phyloP scores from a whole-genome alignment of 768 basidiomycete species.

The Tubosaeta sp. region DNA sequence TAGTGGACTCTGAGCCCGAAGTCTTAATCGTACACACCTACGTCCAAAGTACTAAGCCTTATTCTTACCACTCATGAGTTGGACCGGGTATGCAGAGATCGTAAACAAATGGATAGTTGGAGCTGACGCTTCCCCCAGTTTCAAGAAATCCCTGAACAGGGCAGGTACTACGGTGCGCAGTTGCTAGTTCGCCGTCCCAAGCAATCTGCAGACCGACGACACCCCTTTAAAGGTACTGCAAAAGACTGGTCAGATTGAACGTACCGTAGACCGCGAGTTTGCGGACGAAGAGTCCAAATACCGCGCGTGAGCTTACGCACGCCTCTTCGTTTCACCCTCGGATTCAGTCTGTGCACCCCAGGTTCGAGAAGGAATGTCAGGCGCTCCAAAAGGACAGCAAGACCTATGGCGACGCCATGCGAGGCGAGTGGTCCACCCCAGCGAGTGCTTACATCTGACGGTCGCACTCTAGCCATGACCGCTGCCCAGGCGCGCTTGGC shows the following conservation, averaged over 20 bases:
- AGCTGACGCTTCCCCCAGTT: conserved; percentile 39
- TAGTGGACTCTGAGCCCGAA: no score
- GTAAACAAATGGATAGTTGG: neutral
- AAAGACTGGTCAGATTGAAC: conserved; percentile 97
- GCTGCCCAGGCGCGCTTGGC: conserved; percentile 89
- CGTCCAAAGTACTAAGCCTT: neutral
- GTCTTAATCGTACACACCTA: neutral
- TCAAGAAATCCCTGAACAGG: conserved; percentile 92
- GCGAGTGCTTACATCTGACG: neutral
- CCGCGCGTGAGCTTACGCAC: conserved; percentile 57
- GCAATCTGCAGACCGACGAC: conserved; percentile 1
- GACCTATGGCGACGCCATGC: conserved; percentile 91
- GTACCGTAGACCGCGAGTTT: conserved; percentile 93
- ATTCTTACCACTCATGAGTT: conserved; percentile 39
- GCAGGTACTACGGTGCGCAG: conserved; percentile 79
- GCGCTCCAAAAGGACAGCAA: conserved; percentile 94
- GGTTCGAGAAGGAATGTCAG: conserved; percentile 95
- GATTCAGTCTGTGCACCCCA: conserved; percentile 27
- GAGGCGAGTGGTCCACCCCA: conserved; percentile 45
- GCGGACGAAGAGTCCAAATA: conserved; percentile 89
- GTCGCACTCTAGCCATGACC: conserved; percentile 70
- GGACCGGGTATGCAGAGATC: conserved; percentile 43
- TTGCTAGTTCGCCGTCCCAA: conserved; percentile 6
- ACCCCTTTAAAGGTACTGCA: conserved; percentile 67
- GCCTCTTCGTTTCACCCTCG: neutral